Conservation (phyloP, 2,329 filamentous ascomycete genomes). For the Clonostachys sp. region DNA sequence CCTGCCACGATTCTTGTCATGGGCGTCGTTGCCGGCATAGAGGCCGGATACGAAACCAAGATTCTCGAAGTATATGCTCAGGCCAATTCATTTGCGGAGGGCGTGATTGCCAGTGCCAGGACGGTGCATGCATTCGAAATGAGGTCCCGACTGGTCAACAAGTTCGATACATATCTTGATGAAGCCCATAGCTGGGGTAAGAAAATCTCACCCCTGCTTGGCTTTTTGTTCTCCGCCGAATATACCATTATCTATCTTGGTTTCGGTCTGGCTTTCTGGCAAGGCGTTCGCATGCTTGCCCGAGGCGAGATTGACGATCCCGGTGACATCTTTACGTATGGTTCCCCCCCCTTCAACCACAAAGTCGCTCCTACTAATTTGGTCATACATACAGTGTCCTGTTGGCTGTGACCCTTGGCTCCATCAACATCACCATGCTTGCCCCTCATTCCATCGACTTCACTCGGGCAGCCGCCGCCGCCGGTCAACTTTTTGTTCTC, state of each 20-base stretch:
- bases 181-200: constrained; percentile 14
- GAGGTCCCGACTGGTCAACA: constrained; percentile 15
- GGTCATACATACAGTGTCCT: background rate
- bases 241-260: constrained; percentile 29
- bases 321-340: constrained; percentile 6
- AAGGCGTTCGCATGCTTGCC: constrained; percentile 29
- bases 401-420: constrained; percentile 13
- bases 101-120: constrained; percentile 15
- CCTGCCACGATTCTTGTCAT: constrained; percentile 11
- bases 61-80: constrained; percentile 12
- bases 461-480: constrained; percentile 75
- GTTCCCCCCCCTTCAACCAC: background rate
- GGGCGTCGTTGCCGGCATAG: constrained; percentile 6
- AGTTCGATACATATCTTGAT: constrained; percentile 18
- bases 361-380: constrained; percentile 5
- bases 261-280: constrained; percentile 38
- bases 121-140: constrained; percentile 25
- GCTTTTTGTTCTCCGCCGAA: constrained; percentile 15
- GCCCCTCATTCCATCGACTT: constrained; percentile 38
- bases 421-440: constrained; percentile 15
- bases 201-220: constrained; percentile 19
- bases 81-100: constrained; percentile 14
- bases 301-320: constrained; percentile 24
- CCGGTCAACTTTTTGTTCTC: constrained; percentile 87
- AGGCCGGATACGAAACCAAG: constrained; percentile 11